Evolutionary conservation across 768 basidiomycete species (phyloP).

Genomic region (Mycena indigotica): DNA sequence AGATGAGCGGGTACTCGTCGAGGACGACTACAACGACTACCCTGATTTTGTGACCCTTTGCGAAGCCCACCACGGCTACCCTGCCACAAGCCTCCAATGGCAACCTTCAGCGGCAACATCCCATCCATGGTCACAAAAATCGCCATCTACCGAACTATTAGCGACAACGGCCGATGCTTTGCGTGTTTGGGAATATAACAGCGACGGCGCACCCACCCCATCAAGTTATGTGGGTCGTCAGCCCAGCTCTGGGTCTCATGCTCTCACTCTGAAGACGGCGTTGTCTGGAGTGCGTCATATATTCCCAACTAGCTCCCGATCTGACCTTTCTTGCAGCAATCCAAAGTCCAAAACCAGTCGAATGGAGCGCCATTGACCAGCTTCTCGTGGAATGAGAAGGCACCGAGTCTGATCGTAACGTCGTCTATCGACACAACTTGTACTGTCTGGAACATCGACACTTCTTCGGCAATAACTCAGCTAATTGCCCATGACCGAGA

Average conservation of each 20-base stretch:
- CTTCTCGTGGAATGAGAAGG: constrained; percentile 97
- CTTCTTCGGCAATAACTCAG: constrained; percentile 91
- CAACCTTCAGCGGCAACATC: constrained; percentile 74
- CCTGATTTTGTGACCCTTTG: constrained; percentile 87
- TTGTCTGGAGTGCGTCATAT: constrained; percentile 75
- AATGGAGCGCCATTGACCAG: constrained; percentile 91
- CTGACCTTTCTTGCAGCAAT: constrained; percentile 54
- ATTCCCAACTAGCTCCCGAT: constrained; percentile 13
- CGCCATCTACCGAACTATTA: constrained; percentile 72
- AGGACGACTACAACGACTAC: constrained; percentile 81
- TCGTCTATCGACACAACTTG: constrained; percentile 99
- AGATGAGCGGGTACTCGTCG: constrained; percentile 85
- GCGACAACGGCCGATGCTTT: constrained; percentile 95
- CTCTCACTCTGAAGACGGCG: constrained; percentile 71
- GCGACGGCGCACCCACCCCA: constrained; percentile 58
- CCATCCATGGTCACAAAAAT: constrained; percentile 71
- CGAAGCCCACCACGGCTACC: constrained; percentile 85
- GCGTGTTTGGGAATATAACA: constrained; percentile 86
- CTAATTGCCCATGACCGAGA: constrained; percentile 96
- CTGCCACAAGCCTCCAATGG: constrained; percentile 92
- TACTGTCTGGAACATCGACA: constrained; percentile 98
- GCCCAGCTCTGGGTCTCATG: constrained; percentile 58
- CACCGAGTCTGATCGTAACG: constrained; percentile 89
- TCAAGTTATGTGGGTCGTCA: constrained; percentile 75
- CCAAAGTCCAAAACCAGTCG: constrained; percentile 84